Evolutionary conservation across 148 eudicot genomes (phyloP), one percentile per base, ranked within the genome.

Genomic region (Chenopodium suecicum): DNA sequence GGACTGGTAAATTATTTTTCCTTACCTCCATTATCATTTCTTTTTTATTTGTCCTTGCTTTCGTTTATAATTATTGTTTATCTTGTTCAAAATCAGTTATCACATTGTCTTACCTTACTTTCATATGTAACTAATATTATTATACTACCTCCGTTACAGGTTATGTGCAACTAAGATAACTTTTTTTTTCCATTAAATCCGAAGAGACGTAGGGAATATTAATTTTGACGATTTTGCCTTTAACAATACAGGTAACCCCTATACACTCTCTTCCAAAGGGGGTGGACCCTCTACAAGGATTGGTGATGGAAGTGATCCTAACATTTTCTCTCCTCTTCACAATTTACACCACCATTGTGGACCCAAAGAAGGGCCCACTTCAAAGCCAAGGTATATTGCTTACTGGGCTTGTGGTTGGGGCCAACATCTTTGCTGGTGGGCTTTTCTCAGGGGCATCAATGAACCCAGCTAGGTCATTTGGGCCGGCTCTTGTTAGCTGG

Each of bases 381-480:
- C 91, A 90, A 62, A 91, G 91, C 70, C 89, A 90, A 6, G 98
- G 97, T 65, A 97, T 94, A 64, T 79, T 92, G 1, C 88, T 93
- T 3, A 89, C 90, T 84, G 98, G 98, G 88, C 90, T 94, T 63
- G 90, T 92, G 16, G 98, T 94, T 62, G 97, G 94, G 73, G 98
- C 98, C 84, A 92, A 94, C 77, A 89, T 92, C 58, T 87, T 94
- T 84, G 97, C 98, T 32, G 98, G 94, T 70, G 97, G 97, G 79
- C 85, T 93, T 44, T 90, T 93, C 87, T 90, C 97, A 0, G 94
- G 91, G 32, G 98, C 96, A 27, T 95, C 98, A 9, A 95, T 95
- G 98, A 95, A 95, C 94, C 98, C 98, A 1, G 98, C 98, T 23
- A 86, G 98, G 62, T 95, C 98, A 3, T 95, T 95, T 80, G 98